Percentiles rank a stretch among this genome's conserved stretches.
These are phyloP conservation scores for Cyclaneusma minus DNA, from an alignment of 2,329 filamentous ascomycete genomes.

Conservation along the genomic window DNA sequence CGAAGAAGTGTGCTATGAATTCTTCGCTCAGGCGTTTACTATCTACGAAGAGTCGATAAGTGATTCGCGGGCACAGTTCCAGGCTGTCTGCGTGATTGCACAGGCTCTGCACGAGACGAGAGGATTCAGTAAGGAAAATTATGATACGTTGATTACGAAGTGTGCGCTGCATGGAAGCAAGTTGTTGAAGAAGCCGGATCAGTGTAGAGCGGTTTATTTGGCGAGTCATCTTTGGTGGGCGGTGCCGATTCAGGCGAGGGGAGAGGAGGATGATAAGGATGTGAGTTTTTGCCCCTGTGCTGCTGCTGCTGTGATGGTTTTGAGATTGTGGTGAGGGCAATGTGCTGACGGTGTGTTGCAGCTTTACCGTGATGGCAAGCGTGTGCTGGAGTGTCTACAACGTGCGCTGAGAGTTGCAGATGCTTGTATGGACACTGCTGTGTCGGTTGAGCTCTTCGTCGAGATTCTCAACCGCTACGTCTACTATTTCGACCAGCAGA, in stretches of 20 bases:
- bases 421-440: slow-evolving; percentile 96
- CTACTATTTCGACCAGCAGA: slow-evolving; percentile 98
- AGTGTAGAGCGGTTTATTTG: slow-evolving; percentile 90
- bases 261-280: slow-evolving; percentile 67
- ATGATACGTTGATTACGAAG: slow-evolving; percentile 96
- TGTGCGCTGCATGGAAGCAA: slow-evolving; percentile 94
- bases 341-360: slow-evolving; percentile 24
- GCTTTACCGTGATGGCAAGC: slow-evolving; percentile 95
- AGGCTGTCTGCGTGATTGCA: slow-evolving; percentile 89
- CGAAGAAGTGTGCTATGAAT: slow-evolving; percentile 94
- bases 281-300: slow-evolving; percentile 31
- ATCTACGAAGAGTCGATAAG: slow-evolving; percentile 95
- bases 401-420: slow-evolving; percentile 90
- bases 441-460: slow-evolving; percentile 94
- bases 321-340: too few relatives aligned
- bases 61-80: slow-evolving; percentile 92
- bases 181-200: slow-evolving; percentile 90
- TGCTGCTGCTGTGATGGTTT: neutral
- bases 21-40: slow-evolving; percentile 95
- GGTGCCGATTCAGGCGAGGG: slow-evolving; percentile 61
- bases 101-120: slow-evolving; percentile 77
- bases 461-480: slow-evolving; percentile 97
- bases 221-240: slow-evolving; percentile 98
- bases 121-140: slow-evolving; percentile 91
- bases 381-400: slow-evolving; percentile 90